These are phyloP conservation scores for Pythium insidiosum DNA, from an alignment of 352 stramenopile genomes.

Conservation along the genomic window DNA sequence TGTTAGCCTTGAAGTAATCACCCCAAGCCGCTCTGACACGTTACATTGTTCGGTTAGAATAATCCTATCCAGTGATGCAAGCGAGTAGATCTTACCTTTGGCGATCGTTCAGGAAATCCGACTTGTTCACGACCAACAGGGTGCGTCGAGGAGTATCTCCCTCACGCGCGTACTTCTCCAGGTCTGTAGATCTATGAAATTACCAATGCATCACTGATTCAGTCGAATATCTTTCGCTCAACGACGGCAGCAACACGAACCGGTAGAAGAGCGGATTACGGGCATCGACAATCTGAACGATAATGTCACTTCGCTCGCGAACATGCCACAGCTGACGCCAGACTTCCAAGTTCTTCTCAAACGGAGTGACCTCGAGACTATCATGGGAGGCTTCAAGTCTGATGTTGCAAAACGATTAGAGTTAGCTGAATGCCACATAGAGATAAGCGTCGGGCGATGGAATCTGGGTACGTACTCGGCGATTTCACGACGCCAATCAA, in stretches of 20 bases:
- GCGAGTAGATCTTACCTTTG: constrained; percentile 90
- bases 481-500: constrained; percentile 96
- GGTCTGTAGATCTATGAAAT: constrained; percentile 82
- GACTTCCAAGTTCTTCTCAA: constrained; percentile 99
- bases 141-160: constrained; percentile 84
- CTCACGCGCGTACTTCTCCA: constrained; percentile 94
- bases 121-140: constrained; percentile 99
- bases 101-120: constrained; percentile 93
- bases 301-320: constrained; percentile 94
- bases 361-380: constrained; percentile 93
- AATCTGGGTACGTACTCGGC: constrained; percentile 51
- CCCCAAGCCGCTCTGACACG: constrained; percentile 89
- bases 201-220: neutral
- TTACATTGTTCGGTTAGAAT: no score
- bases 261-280: constrained; percentile 98
- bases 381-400: constrained; percentile 75
- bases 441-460: neutral
- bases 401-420: constrained; percentile 10
- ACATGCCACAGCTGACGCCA: constrained; percentile 99
- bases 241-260: no score
- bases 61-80: no score
- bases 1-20: constrained; percentile 90
- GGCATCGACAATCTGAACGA: constrained; percentile 98
- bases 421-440: neutral
- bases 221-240: no score